Evolutionary conservation across 2,329 filamentous ascomycete genomes (phyloP).

Genomic region (Nothophaeocryptopus gaeumannii): DNA sequence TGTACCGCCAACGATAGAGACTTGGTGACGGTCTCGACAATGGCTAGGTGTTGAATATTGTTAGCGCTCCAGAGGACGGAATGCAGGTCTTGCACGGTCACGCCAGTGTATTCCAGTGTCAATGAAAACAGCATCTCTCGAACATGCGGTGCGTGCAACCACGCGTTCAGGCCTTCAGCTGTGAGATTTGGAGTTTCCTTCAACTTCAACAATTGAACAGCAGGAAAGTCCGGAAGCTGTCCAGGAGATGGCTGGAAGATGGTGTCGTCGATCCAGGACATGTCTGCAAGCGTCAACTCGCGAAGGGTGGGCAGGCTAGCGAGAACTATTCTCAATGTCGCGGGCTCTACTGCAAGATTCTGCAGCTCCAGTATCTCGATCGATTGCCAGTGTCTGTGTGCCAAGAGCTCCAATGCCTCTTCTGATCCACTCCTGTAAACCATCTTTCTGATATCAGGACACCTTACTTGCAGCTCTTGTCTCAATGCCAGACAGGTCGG

Average conservation of each 20-base stretch:
- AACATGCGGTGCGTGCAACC: constrained; percentile 62
- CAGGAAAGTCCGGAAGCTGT: constrained; percentile 66
- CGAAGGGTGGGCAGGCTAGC: constrained; percentile 64
- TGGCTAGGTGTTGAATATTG: constrained; percentile 57
- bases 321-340: constrained; percentile 68
- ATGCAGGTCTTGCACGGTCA: constrained; percentile 62
- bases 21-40: constrained; percentile 55
- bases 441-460: constrained; percentile 85
- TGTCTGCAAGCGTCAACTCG: constrained; percentile 71
- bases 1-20: constrained; percentile 53
- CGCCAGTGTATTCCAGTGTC: constrained; percentile 68
- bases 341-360: constrained; percentile 66
- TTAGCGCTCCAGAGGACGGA: constrained; percentile 59
- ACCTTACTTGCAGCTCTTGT: constrained; percentile 79
- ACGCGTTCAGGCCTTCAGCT: constrained; percentile 64
- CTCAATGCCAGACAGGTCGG: constrained; percentile 70
- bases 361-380: constrained; percentile 72
- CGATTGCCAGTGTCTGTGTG: constrained; percentile 64
- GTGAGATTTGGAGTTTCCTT: constrained; percentile 71
- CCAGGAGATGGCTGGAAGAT: constrained; percentile 66
- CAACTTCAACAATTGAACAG: constrained; percentile 70
- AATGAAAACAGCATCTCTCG: constrained; percentile 64
- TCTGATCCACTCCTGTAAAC: constrained; percentile 77
- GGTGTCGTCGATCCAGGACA: constrained; percentile 70
- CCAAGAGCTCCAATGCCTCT: constrained; percentile 68